These are phyloP conservation scores for Apiospora arundinis DNA, from an alignment of 2,329 filamentous ascomycete species.

Conservation along the genomic window DNA sequence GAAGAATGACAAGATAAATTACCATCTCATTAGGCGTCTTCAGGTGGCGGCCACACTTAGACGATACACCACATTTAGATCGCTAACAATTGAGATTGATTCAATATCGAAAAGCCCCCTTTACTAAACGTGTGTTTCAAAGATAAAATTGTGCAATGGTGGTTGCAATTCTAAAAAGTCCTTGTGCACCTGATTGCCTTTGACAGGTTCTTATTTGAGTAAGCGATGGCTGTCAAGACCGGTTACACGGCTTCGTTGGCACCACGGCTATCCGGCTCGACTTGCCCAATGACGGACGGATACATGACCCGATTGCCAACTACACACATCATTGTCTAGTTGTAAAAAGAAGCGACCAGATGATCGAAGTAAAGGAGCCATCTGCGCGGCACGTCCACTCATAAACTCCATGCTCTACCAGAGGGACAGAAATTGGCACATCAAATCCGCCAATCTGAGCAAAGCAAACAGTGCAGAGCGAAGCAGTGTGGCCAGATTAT, in stretches of 20 bases:
- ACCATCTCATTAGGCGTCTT: background rate
- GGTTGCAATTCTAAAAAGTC: background rate
- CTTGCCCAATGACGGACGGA: background rate
- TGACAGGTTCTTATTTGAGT: background rate
- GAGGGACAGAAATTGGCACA: no score
- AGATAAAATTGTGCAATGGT: background rate
- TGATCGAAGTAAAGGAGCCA: background rate
- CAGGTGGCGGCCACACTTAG: background rate
- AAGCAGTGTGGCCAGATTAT: no score
- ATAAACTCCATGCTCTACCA: no score
- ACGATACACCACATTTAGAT: background rate
- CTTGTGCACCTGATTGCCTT: background rate
- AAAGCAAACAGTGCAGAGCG: background rate
- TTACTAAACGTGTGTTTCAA: background rate
- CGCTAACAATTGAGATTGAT: background rate
- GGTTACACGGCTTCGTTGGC: constrained; percentile 12
- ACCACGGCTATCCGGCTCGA: constrained; percentile 4
- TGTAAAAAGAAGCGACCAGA: background rate
- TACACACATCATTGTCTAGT: background rate
- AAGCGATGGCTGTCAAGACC: background rate
- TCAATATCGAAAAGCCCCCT: background rate
- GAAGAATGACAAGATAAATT: background rate
- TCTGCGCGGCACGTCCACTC: no score
- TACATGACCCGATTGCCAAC: background rate
- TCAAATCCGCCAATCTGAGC: background rate